Base-by-base conservation (phyloP, 2,329 filamentous ascomycete species). In the Claviceps sp. region DNA sequence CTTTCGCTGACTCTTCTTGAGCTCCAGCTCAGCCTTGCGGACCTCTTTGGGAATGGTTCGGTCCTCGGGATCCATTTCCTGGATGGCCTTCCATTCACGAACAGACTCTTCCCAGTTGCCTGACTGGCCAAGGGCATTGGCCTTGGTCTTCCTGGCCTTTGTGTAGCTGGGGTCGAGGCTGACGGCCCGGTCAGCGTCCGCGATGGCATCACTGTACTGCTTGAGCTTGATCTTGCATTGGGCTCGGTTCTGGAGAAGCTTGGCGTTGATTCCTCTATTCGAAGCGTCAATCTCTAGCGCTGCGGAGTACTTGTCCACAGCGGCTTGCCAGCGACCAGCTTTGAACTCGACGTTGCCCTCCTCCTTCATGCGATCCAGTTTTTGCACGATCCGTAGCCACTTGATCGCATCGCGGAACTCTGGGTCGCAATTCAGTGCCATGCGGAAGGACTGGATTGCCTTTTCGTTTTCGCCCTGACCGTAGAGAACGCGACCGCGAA, bases 1-100 rank as follows among this genome's bases (percentile, higher is more conserved):
- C 71, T 98, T 98, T 56, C 93, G 80, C 71, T 91, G 86, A 67
- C 86, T 87, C 83, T 97, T 97, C 82, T 98, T 98, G 57, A 97
- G 74, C 71, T 98, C 93, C 26, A 96, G 74, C 72, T 98, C 91
- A 1, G 91, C 93, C 61, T 84, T 87, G 53, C 87, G 84, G 45
- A 97, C 81, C 62, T 98, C 93, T 68, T 87, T 90, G 50, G 78
- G 75, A 55, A 97, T 84, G 14, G 78, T 81, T 43, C 83, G 80
- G 66, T 98, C 93, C 56, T 83, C 77, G 2, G 90, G 90, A 59
- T 93, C 88, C 54, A 82, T 72, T 65, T 97, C 91, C 49, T 85
- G 79, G 54, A 97, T 81, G 2, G 80, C 75, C 75, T 97, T 97
- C 75, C 87, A 87, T 64, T 96, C 91, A 50, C 84, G 82, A 37